Percentiles rank a stretch among this genome's conserved stretches.
These are phyloP conservation scores for Erucastrum elatum DNA, from an alignment of 345 rosid species.

Conservation along the genomic window DNA sequence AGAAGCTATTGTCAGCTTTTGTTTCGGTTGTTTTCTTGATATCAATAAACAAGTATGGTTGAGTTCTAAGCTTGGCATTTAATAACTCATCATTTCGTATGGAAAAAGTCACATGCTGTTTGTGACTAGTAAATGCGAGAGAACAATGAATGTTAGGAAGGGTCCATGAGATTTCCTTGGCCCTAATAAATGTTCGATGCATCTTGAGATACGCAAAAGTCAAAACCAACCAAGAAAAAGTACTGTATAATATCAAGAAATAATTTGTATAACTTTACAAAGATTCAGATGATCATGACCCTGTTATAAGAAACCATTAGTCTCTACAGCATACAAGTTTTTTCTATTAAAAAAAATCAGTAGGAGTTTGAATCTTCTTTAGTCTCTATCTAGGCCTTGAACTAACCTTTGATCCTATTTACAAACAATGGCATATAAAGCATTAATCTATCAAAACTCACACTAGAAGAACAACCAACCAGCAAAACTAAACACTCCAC, in stretches of 20 bases:
- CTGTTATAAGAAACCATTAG: background rate
- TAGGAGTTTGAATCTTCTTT: background rate
- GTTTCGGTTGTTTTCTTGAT: conserved; percentile 4
- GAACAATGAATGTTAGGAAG: conserved; percentile 16
- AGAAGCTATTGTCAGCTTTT: conserved; percentile 1
- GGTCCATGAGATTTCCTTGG: conserved; percentile 25
- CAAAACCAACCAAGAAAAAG: background rate
- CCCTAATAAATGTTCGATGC: conserved; percentile 25
- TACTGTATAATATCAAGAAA: background rate
- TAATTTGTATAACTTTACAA: background rate
- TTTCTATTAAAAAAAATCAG: background rate
- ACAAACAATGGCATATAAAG: background rate
- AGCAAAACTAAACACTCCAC: background rate
- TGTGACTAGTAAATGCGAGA: conserved; percentile 6
- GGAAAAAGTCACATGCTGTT: conserved; percentile 7
- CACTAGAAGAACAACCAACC: background rate
- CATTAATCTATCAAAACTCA: background rate
- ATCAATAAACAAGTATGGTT: background rate
- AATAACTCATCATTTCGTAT: background rate
- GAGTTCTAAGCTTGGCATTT: background rate
- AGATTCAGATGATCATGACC: background rate
- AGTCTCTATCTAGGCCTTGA: background rate
- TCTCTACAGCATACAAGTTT: background rate
- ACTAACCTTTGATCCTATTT: background rate
- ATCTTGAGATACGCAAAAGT: conserved; percentile 11